phyloP scores from a whole-genome alignment of 2,329 filamentous ascomycete species.

The Aspergillus piperis region DNA sequence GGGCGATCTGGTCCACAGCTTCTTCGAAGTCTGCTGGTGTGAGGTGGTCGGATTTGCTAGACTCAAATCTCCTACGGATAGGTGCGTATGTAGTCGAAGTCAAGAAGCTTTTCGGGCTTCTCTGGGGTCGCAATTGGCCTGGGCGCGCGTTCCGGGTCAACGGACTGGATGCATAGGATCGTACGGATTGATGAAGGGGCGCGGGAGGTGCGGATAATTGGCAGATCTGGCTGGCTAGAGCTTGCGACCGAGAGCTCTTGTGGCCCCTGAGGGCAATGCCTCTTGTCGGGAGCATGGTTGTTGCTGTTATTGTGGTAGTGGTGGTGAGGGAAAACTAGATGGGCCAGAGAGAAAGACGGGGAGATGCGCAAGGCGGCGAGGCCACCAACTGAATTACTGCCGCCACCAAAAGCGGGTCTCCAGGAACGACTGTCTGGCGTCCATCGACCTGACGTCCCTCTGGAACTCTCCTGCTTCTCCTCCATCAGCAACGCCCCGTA shows the following conservation, averaged over 20 bases:
- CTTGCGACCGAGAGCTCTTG: constrained; percentile 25
- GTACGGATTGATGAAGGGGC: constrained; percentile 21
- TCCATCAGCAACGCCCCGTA: constrained; percentile 23
- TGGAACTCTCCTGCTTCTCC: constrained; percentile 27
- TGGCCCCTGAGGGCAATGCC: constrained; percentile 35
- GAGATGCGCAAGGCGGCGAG: constrained; percentile 2
- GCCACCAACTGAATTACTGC: background rate
- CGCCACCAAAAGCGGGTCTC: constrained; percentile 2
- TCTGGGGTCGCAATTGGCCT: constrained; percentile 23
- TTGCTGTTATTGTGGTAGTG: background rate
- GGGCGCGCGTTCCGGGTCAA: constrained; percentile 12
- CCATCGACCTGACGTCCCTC: constrained; percentile 12
- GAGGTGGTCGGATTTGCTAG: constrained; percentile 14
- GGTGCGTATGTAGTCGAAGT: background rate
- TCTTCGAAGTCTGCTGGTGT: constrained; percentile 20
- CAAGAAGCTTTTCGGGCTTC: constrained; percentile 10
- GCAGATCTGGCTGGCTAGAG: constrained; percentile 42
- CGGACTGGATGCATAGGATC: constrained; percentile 21
- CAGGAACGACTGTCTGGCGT: background rate
- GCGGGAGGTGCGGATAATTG: constrained; percentile 32
- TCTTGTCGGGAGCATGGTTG: constrained; percentile 34
- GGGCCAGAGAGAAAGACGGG: background rate
- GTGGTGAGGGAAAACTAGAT: background rate
- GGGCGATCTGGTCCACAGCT: constrained; percentile 34
- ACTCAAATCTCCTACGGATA: constrained; percentile 22